These are phyloP conservation scores for Neurospora sp. DNA, from an alignment of 495 filamentous ascomycete species.

Conservation along the genomic window DNA sequence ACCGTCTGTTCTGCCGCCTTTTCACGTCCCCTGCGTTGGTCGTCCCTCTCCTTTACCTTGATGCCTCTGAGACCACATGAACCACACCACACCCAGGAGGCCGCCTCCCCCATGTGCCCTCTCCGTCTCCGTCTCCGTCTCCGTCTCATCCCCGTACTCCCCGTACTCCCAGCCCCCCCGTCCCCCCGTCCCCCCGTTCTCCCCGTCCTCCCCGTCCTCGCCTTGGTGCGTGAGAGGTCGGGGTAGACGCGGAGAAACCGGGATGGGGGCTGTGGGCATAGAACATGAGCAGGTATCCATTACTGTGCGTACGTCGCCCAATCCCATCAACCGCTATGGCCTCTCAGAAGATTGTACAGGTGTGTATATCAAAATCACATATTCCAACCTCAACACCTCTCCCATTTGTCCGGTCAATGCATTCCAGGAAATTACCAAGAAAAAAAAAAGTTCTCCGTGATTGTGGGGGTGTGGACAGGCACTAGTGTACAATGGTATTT, in stretches of 20 bases:
- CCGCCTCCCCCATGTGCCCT: not conserved
- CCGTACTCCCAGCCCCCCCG: not conserved
- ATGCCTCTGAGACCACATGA: not conserved
- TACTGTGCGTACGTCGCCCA: not conserved
- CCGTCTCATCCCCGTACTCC: not conserved
- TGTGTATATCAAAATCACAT: not conserved
- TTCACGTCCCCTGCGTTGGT: not conserved
- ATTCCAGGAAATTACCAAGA: not conserved
- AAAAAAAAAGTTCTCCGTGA: not conserved
- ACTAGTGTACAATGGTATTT: not conserved
- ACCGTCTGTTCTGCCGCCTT: not conserved
- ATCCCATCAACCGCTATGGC: not conserved
- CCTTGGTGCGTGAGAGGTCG: not conserved
- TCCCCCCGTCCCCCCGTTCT: not conserved
- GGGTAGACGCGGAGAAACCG: not conserved
- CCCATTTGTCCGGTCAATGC: not conserved
- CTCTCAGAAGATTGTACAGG: not conserved
- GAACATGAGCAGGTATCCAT: not conserved
- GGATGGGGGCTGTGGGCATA: not conserved
- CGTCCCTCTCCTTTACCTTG: not conserved
- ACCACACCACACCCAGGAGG: not conserved
- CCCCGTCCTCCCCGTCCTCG: not conserved
- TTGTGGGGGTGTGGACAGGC: not conserved
- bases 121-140: not conserved
- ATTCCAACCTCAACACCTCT: not conserved